A percentile compares a stretch with the other conserved stretches of the same genome.
Evolutionary conservation across 192 early-diverging fungal species (phyloP).

Genomic region (Backusella morwellensis): DNA sequence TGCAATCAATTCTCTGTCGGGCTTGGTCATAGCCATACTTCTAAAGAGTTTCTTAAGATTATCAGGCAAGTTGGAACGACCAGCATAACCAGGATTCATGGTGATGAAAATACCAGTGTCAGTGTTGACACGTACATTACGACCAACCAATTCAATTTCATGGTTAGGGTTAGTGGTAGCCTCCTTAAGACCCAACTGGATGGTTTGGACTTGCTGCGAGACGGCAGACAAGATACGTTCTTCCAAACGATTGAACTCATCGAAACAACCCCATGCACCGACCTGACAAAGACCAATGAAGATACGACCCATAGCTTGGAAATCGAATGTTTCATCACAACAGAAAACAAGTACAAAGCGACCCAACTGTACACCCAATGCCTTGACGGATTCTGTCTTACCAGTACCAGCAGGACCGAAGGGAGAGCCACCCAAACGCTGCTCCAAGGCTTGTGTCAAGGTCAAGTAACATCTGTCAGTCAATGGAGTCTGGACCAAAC

Average conservation of each 20-base stretch:
- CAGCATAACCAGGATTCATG: slow-evolving; percentile 99
- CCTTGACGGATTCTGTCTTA: slow-evolving; percentile 99
- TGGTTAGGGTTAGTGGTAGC: slow-evolving; percentile 54
- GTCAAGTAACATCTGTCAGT: slow-evolving; percentile 99
- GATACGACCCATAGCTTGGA: slow-evolving; percentile 99
- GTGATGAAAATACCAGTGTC: slow-evolving; percentile 98
- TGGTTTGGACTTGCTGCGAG: slow-evolving; percentile 98
- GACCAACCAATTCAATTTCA: slow-evolving; percentile 94
- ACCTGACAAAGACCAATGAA: slow-evolving; percentile 99
- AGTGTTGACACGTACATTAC: slow-evolving; percentile 79
- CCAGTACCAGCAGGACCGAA: slow-evolving; percentile 99
- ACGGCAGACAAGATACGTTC: slow-evolving; percentile 98
- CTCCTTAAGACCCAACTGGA: slow-evolving; percentile 88
- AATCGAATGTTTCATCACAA: slow-evolving; percentile 99
- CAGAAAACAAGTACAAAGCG: slow-evolving; percentile 99
- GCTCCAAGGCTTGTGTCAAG: slow-evolving; percentile 93
- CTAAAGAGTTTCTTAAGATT: slow-evolving; percentile 99
- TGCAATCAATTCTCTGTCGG: slow-evolving; percentile 96
- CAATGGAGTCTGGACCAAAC: slow-evolving; percentile 97
- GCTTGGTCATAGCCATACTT: slow-evolving; percentile 98
- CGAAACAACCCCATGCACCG: slow-evolving; percentile 99
- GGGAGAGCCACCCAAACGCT: slow-evolving; percentile 92
- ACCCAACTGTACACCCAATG: slow-evolving; percentile 91
- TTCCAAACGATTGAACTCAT: slow-evolving; percentile 99
- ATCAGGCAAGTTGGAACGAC: slow-evolving; percentile 96